phyloP scores from a whole-genome alignment of 495 filamentous ascomycete species.

The Neurospora discreta region DNA sequence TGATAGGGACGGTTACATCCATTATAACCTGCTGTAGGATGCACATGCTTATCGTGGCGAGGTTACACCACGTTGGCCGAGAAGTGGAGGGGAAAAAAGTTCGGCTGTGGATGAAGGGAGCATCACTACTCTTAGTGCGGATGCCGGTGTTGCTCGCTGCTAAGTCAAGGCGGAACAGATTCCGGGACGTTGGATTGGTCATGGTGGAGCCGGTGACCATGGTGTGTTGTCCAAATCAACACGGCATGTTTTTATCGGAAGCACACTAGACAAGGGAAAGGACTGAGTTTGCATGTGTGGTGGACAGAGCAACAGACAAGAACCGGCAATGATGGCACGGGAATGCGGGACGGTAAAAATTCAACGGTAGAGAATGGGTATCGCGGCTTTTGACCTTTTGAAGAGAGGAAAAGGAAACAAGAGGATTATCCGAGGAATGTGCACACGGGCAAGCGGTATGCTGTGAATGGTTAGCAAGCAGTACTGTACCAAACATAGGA shows the following conservation, averaged over 20 bases:
- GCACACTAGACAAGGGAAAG: not conserved
- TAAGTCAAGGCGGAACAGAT: not conserved
- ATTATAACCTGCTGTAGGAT: not conserved
- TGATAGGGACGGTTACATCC: not conserved
- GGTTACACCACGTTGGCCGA: not conserved
- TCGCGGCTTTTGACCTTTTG: not conserved
- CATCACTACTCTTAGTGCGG: not conserved
- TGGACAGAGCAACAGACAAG: not conserved
- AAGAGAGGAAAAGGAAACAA: not conserved
- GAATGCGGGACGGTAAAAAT: not conserved
- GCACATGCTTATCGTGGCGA: not conserved
- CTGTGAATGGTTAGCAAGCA: constrained; percentile 18
- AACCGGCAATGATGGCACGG: not conserved
- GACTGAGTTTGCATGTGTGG: not conserved
- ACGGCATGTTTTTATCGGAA: not conserved
- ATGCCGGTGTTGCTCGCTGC: not conserved
- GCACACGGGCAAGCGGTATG: constrained; percentile 41
- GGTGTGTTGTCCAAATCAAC: not conserved
- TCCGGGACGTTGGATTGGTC: not conserved
- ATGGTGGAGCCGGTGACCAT: not conserved
- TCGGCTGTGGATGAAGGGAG: not conserved
- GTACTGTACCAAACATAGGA: not conserved
- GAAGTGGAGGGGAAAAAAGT: not conserved
- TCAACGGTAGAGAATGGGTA: not conserved
- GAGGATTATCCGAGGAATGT: constrained; percentile 45